phyloP scores from a whole-genome alignment of 2,329 filamentous ascomycete species.

The Pseudofabraea citricarpa region DNA sequence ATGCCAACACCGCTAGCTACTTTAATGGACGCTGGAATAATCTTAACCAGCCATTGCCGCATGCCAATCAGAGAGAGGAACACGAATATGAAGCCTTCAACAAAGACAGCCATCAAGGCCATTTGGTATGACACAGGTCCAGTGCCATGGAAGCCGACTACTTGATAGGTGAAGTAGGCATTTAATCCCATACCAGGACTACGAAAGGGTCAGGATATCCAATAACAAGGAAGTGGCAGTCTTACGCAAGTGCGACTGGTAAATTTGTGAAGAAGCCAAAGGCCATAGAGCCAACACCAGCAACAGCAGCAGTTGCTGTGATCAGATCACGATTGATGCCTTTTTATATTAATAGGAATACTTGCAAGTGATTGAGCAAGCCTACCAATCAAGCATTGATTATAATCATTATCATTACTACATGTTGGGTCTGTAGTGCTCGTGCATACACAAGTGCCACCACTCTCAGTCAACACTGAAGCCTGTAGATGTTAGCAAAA shows the following conservation, averaged over 20 bases:
- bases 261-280: constrained; percentile 82
- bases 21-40: constrained; percentile 61
- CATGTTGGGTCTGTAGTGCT: constrained; percentile 25
- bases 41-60: constrained; percentile 66
- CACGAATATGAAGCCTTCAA: constrained; percentile 61
- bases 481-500: constrained; percentile 41
- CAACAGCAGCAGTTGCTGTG: constrained; percentile 77
- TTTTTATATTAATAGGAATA: constrained; percentile 18
- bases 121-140: constrained; percentile 54
- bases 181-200: constrained; percentile 66
- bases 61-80: constrained; percentile 62
- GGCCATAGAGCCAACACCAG: constrained; percentile 67
- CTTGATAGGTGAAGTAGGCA: constrained; percentile 64
- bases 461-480: constrained; percentile 68
- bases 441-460: constrained; percentile 67
- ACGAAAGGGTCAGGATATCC: not conserved
- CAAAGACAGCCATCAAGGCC: constrained; percentile 59
- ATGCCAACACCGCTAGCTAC: constrained; percentile 62
- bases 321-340: constrained; percentile 72
- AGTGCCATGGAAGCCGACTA: constrained; percentile 55
- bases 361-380: not conserved
- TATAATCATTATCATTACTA: constrained; percentile 32
- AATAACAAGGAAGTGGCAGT: constrained; percentile 11
- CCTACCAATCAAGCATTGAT: constrained; percentile 34
- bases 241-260: constrained; percentile 69